Evolutionary conservation across 768 basidiomycete genomes (phyloP).

Genomic region (Calocybe indica): DNA sequence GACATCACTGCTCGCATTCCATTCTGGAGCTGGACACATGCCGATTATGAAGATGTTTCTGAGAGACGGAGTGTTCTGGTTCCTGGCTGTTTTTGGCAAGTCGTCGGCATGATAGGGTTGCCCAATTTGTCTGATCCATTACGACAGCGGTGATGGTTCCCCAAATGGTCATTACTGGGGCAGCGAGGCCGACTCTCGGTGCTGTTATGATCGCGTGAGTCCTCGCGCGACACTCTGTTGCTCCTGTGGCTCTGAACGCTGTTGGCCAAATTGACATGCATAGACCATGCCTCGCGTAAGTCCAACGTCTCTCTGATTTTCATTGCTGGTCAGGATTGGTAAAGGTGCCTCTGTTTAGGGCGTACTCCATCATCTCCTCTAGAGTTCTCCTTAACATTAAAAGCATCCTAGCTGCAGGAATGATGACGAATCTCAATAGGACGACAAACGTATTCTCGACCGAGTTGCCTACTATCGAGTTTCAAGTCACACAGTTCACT

Average conservation of each 20-base stretch:
- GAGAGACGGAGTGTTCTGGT: background rate
- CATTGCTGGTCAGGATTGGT: background rate
- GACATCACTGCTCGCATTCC: too few species aligned
- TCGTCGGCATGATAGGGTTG: background rate
- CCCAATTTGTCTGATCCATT: background rate
- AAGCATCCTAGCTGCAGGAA: background rate
- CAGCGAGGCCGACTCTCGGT: background rate
- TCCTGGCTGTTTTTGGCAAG: background rate
- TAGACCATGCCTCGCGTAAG: background rate
- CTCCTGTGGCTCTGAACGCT: background rate
- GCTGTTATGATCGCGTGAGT: background rate
- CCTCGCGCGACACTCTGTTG: too few species aligned
- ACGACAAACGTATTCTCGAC: too few species aligned
- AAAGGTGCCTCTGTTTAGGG: background rate
- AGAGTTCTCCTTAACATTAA: background rate
- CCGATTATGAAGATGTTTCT: background rate
- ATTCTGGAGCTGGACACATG: background rate
- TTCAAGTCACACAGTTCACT: too few species aligned
- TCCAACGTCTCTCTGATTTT: background rate
- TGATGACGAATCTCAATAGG: too few species aligned
- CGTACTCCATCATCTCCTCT: background rate
- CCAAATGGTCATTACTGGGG: background rate
- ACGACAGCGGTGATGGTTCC: background rate
- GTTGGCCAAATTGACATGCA: background rate
- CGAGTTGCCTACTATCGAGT: too few species aligned